Base-by-base conservation (phyloP, 768 basidiomycete genomes). In the Boletus reticuloceps region DNA sequence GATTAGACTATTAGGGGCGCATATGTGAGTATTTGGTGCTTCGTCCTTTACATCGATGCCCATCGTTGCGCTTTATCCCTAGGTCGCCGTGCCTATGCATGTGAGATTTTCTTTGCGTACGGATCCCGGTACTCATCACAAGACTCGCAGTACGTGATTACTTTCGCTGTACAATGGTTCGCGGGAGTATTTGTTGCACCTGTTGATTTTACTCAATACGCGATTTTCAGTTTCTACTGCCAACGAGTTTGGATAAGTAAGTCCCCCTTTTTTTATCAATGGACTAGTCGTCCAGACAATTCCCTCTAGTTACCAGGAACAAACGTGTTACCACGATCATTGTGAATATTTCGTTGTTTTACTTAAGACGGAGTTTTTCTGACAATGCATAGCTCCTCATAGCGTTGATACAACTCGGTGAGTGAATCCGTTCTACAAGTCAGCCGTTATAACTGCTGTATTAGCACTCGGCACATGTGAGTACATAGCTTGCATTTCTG, bases 241-340 rank as follows among this genome's bases (percentile, higher is more conserved):
- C 56, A 62, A 27, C 56, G 56, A 27, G 51, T 63, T n/a, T 62
- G 61, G 61, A 61, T 62, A 43, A 61, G 61, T 61, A 16, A 1
- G 61, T 0, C 29, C 29, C 8, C 29, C 29, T 39, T 36, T 1
- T 12, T 20, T 38, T 27, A 20, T 51, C 6, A 1, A 2, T 3
- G 22, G 2, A 17, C 25, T 3, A 16, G 12, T 32, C 12, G 8
- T 19, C 44, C 12, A 1, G 22, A 50, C 20, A 0, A 16, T 16
- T 1, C 25, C 5, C 3, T n/a, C 16, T 9, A 61, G 60, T 61
- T 34, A 56, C 54, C 19, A 27, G 42, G 3, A 8, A 40, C 11
- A 40, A 4, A 31, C 0, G 13, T 6, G 34, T 61, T 4, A 61
- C 60, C 4, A 0, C n/a, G 17, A 12, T 13, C n/a, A 14, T 34